Evolutionary conservation across 441 rosid species (phyloP).

Genomic region (Aleurites moluccanus): DNA sequence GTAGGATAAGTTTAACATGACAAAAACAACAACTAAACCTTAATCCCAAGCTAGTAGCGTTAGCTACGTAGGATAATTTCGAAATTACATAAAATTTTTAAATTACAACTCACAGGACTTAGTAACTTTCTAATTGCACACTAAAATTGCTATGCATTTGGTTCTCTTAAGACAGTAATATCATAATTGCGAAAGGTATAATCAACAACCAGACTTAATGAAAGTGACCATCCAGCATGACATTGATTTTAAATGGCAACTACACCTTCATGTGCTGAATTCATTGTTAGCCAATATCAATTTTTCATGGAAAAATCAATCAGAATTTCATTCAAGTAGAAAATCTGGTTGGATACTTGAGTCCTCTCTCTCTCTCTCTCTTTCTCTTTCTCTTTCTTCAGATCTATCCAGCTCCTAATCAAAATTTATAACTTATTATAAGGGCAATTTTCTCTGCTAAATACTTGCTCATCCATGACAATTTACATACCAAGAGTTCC

Average conservation of each 20-base stretch:
- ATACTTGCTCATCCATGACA: neutral
- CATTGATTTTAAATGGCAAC: too few species aligned
- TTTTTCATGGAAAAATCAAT: conserved; percentile 1
- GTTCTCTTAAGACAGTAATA: neutral
- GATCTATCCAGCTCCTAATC: neutral
- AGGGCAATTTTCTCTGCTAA: neutral
- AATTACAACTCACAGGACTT: neutral
- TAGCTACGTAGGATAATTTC: too few species aligned
- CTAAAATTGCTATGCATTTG: neutral
- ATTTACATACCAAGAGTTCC: neutral
- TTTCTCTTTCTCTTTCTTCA: neutral
- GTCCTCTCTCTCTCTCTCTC: neutral
- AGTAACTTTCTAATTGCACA: neutral
- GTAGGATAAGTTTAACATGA: neutral
- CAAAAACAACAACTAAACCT: too few species aligned
- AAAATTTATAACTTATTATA: neutral
- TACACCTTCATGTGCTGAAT: neutral
- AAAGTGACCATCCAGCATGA: neutral
- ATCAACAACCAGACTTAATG: neutral
- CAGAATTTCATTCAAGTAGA: neutral
- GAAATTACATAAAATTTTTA: neutral
- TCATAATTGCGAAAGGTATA: neutral
- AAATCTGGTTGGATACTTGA: neutral
- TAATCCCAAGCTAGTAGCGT: too few species aligned
- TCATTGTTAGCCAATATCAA: too few species aligned